Evolutionary conservation across 2,329 filamentous ascomycete species (phyloP), one percentile per base, ranked within the genome.

Genomic region (Acrocalymma vagum): DNA sequence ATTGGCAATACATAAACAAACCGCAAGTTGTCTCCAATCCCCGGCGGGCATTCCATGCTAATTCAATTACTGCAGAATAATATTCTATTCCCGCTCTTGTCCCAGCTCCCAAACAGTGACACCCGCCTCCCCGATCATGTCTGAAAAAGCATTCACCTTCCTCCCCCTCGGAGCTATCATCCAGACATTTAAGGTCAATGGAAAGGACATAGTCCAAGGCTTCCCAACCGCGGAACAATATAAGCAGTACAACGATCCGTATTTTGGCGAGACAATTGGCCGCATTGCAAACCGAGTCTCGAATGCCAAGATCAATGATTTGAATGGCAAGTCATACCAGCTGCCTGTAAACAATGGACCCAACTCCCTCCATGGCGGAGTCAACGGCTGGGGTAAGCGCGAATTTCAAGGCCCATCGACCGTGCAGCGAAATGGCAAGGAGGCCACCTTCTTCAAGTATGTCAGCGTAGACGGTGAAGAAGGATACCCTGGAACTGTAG

Each of bases 231-330:
- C 87, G 37, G 83, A 87, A 29, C 82, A 86, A 46, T 96, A 96
- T 74, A 80, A 80, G 52, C 73, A 82, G 55, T 51, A 92, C 77
- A 93, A 94, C 73, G 75, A 72, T 9, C 85, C 89, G 2, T 92
- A 85, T 76, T 97, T 96, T 65, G 93, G 94, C 51, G 92, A 93
- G 69, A 97, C 90, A 29, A 96, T 97, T 67, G 94, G 94, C 39
- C 88, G 82, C 25, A 78, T 83, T 20, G 81, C 91, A 47, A 97
- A 97, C 75, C 86, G 93, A 42, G 84, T 96, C 65, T 81, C 83
- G 41, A 77, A 80, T 61, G 90, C 85, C 17, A 78, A 82, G 54
- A 84, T 96, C 65, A 73, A 85, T 52, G 78, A 78, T 35, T 72
- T 96, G 57, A 96, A 96, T 70, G 78, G 79, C 10, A 80, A 82